Evolutionary conservation across 805 yeast species (phyloP).

Genomic region (Kluyveromyces siamensis): DNA sequence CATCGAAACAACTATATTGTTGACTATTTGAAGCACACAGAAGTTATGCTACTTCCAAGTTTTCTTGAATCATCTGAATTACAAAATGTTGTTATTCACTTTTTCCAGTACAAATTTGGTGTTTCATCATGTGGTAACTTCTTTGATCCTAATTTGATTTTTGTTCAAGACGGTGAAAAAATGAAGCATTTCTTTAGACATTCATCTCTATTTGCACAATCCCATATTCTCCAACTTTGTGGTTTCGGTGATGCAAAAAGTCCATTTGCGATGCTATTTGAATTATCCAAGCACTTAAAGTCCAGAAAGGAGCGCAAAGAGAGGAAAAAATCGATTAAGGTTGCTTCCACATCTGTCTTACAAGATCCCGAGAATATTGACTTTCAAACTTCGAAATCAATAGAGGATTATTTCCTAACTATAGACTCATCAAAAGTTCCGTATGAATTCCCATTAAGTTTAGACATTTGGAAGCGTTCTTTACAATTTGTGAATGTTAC

Average conservation of each 20-base stretch:
- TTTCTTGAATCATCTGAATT: constrained; percentile 45
- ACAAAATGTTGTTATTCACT: constrained; percentile 51
- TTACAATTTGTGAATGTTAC: constrained; percentile 50
- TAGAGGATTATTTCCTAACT: constrained; percentile 17
- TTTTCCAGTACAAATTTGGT: constrained; percentile 55
- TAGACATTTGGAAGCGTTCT: constrained; percentile 44
- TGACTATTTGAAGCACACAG: constrained; percentile 45
- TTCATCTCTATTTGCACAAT: constrained; percentile 65
- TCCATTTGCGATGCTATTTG: constrained; percentile 69
- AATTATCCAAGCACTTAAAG: constrained; percentile 59
- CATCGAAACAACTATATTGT: constrained; percentile 25
- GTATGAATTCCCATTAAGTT: constrained; percentile 15
- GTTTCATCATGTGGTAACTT: constrained; percentile 57
- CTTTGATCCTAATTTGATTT: constrained; percentile 39
- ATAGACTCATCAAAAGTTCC: constrained; percentile 20
- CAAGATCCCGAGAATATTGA: background rate
- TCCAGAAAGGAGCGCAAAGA: constrained; percentile 69
- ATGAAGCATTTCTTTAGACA: constrained; percentile 67
- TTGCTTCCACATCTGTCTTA: constrained; percentile 5
- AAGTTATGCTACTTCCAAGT: constrained; percentile 54
- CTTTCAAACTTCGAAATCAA: constrained; percentile 1
- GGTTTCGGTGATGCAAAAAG: constrained; percentile 72
- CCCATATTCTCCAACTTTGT: constrained; percentile 63
- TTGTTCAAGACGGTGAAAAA: constrained; percentile 29
- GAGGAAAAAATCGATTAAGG: constrained; percentile 33